phyloP scores from a whole-genome alignment of 2,329 filamentous ascomycete species.

The Cladosporium sp. region DNA sequence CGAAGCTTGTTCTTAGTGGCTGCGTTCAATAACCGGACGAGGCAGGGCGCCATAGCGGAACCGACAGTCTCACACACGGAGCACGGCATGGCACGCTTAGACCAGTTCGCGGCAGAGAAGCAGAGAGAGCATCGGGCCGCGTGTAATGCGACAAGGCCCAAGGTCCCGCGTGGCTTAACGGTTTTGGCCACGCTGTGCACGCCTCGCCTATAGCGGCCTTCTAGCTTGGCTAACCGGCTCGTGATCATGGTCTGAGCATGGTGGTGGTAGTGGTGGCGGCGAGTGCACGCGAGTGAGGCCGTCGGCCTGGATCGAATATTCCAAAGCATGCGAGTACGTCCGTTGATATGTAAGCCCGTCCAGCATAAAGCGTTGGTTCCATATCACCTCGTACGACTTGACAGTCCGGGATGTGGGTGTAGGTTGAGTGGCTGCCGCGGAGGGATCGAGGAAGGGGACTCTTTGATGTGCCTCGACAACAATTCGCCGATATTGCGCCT shows the following conservation, averaged over 20 bases:
- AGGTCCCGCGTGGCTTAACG: not conserved
- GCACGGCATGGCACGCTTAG: no score
- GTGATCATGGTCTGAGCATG: not conserved
- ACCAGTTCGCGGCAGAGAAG: not conserved
- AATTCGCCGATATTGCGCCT: not conserved
- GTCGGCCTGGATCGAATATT: not conserved
- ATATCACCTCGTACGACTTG: no score
- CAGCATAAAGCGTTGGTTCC: no score
- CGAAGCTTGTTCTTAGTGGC: not conserved
- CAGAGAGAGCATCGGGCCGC: slow-evolving; percentile 1
- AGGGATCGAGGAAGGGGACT: not conserved
- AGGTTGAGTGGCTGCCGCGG: not conserved
- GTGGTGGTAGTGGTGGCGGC: not conserved
- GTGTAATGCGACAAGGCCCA: not conserved
- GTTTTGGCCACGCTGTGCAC: not conserved
- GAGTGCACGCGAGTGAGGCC: not conserved
- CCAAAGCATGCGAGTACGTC: not conserved
- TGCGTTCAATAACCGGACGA: not conserved
- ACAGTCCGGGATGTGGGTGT: no score
- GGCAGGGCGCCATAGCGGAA: not conserved
- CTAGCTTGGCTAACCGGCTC: slow-evolving; percentile 8
- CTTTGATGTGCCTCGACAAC: not conserved
- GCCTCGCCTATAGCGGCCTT: not conserved
- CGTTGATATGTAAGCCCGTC: not conserved
- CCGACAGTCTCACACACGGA: not conserved